A percentile compares a stretch with the other conserved stretches of the same genome.
phyloP scores from a whole-genome alignment of 305 asterid genomes.

The Solanum aculeatissimum region DNA sequence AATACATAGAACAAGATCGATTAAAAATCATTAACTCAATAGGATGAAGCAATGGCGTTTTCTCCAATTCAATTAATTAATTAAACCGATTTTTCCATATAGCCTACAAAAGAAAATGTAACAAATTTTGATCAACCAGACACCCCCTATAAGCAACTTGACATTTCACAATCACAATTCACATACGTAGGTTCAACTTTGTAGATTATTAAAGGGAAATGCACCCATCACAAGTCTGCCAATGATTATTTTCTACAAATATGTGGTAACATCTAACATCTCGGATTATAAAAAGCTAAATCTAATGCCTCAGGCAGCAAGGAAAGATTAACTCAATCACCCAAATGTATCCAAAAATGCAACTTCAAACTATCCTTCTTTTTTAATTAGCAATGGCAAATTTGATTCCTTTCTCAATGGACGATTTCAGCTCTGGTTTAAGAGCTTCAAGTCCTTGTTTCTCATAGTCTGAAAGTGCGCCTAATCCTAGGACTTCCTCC shows the following conservation, averaged over 20 bases:
- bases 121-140: too few relatives aligned
- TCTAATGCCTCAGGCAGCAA: background rate
- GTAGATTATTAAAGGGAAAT: background rate
- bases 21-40: too few relatives aligned
- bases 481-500: conserved; percentile 79
- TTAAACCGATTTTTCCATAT: too few relatives aligned
- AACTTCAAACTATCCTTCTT: background rate
- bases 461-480: conserved; percentile 72
- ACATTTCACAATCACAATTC: too few relatives aligned
- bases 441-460: conserved; percentile 81
- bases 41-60: too few relatives aligned
- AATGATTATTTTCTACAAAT: background rate
- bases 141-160: too few relatives aligned
- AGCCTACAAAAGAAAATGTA: too few relatives aligned
- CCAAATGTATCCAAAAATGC: background rate
- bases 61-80: too few relatives aligned
- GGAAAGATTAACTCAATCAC: background rate
- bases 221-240: background rate
- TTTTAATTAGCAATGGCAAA: conserved; percentile 41
- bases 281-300: background rate
- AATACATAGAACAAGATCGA: too few relatives aligned
- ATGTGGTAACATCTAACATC: background rate
- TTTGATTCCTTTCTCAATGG: conserved; percentile 81
- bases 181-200: background rate
- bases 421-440: conserved; percentile 59